Evolutionary conservation across 352 stramenopile species (phyloP).

Genomic region (Pythium pyrilobum): DNA sequence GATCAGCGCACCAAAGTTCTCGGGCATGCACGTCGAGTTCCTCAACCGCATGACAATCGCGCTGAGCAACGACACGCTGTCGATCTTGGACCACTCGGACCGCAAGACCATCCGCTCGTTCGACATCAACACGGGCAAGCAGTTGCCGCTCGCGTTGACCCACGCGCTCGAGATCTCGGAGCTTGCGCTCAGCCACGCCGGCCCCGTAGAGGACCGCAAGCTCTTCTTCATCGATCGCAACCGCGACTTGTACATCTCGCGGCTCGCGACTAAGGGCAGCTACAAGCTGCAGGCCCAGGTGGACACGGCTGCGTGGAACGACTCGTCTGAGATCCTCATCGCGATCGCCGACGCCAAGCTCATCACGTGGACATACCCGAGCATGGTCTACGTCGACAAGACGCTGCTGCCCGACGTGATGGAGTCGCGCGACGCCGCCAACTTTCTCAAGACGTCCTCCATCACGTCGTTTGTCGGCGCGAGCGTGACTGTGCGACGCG

Average conservation of each 20-base stretch:
- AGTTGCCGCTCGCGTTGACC: conserved; percentile 49
- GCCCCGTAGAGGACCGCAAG: conserved; percentile 67
- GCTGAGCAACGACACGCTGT: conserved; percentile 83
- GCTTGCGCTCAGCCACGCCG: conserved; percentile 79
- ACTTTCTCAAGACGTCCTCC: conserved; percentile 82
- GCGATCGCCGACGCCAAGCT: conserved; percentile 87
- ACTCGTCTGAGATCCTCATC: conserved; percentile 82
- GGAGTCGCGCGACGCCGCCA: conserved; percentile 61
- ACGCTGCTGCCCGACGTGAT: conserved; percentile 83
- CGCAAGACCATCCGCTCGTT: conserved; percentile 88
- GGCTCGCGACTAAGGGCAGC: conserved; percentile 41
- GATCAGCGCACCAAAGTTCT: conserved; percentile 83
- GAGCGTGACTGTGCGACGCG: conserved; percentile 80
- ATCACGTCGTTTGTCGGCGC: conserved; percentile 87
- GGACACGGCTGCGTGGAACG: conserved; percentile 88
- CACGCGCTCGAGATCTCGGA: conserved; percentile 81
- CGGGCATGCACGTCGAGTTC: conserved; percentile 85
- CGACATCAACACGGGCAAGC: conserved; percentile 82
- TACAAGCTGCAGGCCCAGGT: conserved; percentile 90
- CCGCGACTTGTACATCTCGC: conserved; percentile 81
- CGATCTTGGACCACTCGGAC: conserved; percentile 87
- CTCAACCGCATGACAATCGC: conserved; percentile 82
- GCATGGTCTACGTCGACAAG: conserved; percentile 89
- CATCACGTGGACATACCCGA: conserved; percentile 89
- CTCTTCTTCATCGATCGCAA: conserved; percentile 89